Conservation (phyloP, 2,329 filamentous ascomycete genomes). For the Diaporthe sp. region DNA sequence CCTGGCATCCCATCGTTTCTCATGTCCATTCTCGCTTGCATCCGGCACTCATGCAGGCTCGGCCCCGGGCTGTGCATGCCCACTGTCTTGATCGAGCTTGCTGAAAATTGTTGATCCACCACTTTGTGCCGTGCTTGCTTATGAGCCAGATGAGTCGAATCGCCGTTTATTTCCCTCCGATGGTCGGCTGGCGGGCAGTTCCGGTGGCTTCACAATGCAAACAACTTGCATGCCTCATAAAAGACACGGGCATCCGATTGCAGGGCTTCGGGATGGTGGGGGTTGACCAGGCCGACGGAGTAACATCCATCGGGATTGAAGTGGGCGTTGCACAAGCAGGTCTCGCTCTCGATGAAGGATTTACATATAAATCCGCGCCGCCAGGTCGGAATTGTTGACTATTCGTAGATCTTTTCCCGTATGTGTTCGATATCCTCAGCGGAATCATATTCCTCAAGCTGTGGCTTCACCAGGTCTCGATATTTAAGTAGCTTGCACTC, state of each 20-base stretch:
- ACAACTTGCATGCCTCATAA: too few relatives aligned
- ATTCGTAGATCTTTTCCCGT: too few relatives aligned
- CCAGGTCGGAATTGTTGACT: neutral
- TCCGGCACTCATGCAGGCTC: neutral
- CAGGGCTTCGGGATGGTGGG: neutral
- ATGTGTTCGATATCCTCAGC: neutral
- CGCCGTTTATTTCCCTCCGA: neutral
- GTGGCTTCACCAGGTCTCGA: too few relatives aligned
- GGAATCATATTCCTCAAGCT: neutral
- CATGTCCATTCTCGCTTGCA: neutral
- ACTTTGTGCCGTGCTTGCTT: neutral
- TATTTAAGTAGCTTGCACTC: neutral
- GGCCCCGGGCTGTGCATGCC: too few relatives aligned
- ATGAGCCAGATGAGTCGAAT: neutral
- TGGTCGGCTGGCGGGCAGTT: neutral
- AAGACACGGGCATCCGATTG: neutral
- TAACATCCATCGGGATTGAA: neutral
- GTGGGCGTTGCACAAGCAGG: neutral
- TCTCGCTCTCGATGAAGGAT: neutral
- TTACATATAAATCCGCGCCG: neutral
- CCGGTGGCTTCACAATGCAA: neutral
- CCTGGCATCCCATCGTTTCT: neutral
- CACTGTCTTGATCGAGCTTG: too few relatives aligned
- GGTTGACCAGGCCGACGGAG: neutral
- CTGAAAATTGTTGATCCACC: neutral